Base-by-base conservation (phyloP, 1,284 basidiomycete genomes). In the Macrocystidia cucumis region DNA sequence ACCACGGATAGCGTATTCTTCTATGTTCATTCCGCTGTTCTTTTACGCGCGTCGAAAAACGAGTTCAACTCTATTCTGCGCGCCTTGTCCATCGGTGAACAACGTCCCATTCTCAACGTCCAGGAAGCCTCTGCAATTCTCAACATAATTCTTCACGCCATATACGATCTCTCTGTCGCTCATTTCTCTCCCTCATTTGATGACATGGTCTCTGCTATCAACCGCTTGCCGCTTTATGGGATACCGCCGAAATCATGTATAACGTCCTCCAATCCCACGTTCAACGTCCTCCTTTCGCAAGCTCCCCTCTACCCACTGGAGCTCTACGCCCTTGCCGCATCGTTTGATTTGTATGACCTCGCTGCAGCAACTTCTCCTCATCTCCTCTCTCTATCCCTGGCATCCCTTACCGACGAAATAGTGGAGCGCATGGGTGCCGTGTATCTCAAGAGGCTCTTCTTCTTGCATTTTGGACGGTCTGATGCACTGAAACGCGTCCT, bases 1-100 rank as follows among this genome's bases (percentile, higher is more conserved):
- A 76, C 83, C 2, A 68, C 74, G 12, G 84, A 88, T 49, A 69
- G 69, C 5, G 83, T 88, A 25, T 86, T 85, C 56, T 88, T 83
- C 62, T 79, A 78, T 44, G 71, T 76, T 9, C 76, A 81, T 49
- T 59, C 59, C 0, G 56, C 67, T 29, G 40, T 66, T 30, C 60
- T 83, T 21, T 58, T 75, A 23, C 47, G 51, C 2, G 59, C 56
- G 3, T 82, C 80, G 5, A 54, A 59, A 21, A 83, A 81, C 43
- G 52, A 47, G 7, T 81, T 83, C 51, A 63, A 65, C 29, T 56
- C 59, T 6, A 55, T 70, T 13, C 55, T 82, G 18, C 60, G 63
- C 2, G 32, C 56, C 1, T 50, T 63, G 12, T 38, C 54, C 19
- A 51, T 55, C 24, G 49, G 57, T 32, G 55, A 62, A 8, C 57